Conservation (phyloP, 164 flowering plant genomes). For the Akebia trifoliata region DNA sequence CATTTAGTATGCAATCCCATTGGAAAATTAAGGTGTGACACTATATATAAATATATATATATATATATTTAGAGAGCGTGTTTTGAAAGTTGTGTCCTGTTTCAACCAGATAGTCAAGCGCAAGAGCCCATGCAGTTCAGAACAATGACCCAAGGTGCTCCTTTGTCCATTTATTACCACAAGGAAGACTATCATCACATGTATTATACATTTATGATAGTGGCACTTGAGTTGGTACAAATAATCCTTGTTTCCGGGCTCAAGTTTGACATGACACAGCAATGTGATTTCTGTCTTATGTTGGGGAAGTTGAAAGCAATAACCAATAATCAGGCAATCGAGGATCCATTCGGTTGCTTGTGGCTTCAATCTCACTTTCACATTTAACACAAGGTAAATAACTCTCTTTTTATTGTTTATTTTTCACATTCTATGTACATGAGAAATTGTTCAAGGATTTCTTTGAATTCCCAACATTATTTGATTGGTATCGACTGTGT, state of each 20-base stretch:
- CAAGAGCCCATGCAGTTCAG: conserved; percentile 29
- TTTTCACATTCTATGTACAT: background rate
- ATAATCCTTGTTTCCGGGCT: conserved; percentile 13
- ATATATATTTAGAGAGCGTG: background rate
- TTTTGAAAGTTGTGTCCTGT: conserved; percentile 11
- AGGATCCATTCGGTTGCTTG: conserved; percentile 16
- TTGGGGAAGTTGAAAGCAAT: conserved; percentile 19
- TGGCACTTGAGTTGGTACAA: conserved; percentile 10
- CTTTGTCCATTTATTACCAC: conserved; percentile 8
- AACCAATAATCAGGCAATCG: conserved; percentile 17
- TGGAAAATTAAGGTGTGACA: background rate
- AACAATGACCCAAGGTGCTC: conserved; percentile 21
- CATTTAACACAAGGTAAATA: conserved; percentile 22
- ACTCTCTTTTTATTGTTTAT: conserved; percentile 3
- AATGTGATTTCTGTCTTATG: conserved; percentile 9
- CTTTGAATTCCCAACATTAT: too few relatives aligned
- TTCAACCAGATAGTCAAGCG: conserved; percentile 46
- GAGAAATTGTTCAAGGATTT: background rate
- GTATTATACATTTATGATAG: conserved; percentile 1
- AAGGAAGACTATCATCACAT: conserved; percentile 3
- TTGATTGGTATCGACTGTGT: too few relatives aligned
- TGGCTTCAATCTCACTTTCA: conserved; percentile 12
- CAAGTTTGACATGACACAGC: conserved; percentile 9
- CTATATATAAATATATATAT: too few relatives aligned
- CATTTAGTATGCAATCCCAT: background rate